phyloP scores from a whole-genome alignment of 768 basidiomycete genomes.

The Coprinellus aureogranulatus region DNA sequence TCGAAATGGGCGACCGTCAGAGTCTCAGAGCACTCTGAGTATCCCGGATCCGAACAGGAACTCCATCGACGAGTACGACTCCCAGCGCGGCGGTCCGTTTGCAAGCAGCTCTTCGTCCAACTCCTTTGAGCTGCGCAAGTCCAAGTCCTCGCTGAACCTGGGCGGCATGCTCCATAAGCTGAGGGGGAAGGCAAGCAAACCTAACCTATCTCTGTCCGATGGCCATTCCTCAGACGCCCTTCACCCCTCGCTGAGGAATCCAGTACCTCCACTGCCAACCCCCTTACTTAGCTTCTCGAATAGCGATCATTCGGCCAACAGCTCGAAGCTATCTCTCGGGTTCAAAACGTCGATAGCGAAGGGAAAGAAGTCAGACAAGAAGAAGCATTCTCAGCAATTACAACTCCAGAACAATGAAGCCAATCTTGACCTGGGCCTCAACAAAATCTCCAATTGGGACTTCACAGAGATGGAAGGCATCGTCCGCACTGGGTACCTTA shows the following conservation, averaged over 20 bases:
- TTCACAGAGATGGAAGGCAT: slow-evolving; percentile 82
- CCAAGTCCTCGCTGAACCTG: slow-evolving; percentile 39
- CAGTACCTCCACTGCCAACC: slow-evolving; percentile 31
- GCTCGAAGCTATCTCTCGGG: slow-evolving; percentile 7
- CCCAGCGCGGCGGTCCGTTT: slow-evolving; percentile 19
- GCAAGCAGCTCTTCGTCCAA: slow-evolving; percentile 28
- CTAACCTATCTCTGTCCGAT: slow-evolving; percentile 26
- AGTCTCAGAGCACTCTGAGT: slow-evolving; percentile 32
- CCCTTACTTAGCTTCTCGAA: slow-evolving; percentile 15
- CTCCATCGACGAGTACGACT: slow-evolving; percentile 30
- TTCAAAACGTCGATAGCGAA: slow-evolving; percentile 19
- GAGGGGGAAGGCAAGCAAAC: slow-evolving; percentile 40
- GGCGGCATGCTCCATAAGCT: slow-evolving; percentile 36
- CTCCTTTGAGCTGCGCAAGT: slow-evolving; percentile 41
- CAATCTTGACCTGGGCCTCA: slow-evolving; percentile 29
- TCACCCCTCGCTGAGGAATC: slow-evolving; percentile 38
- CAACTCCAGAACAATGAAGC: slow-evolving; percentile 30
- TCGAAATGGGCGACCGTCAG: slow-evolving; percentile 33
- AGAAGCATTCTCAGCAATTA: slow-evolving; percentile 25
- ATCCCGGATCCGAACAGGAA: slow-evolving; percentile 29
- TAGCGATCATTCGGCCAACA: slow-evolving; percentile 17
- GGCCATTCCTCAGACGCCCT: slow-evolving; percentile 28
- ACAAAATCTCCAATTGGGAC: slow-evolving; percentile 60
- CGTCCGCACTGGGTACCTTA: slow-evolving; percentile 35
- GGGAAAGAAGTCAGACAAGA: slow-evolving; percentile 24